Base-by-base conservation (phyloP, 2,329 filamentous ascomycete species). In the Phaeophleospora eucalypticola region DNA sequence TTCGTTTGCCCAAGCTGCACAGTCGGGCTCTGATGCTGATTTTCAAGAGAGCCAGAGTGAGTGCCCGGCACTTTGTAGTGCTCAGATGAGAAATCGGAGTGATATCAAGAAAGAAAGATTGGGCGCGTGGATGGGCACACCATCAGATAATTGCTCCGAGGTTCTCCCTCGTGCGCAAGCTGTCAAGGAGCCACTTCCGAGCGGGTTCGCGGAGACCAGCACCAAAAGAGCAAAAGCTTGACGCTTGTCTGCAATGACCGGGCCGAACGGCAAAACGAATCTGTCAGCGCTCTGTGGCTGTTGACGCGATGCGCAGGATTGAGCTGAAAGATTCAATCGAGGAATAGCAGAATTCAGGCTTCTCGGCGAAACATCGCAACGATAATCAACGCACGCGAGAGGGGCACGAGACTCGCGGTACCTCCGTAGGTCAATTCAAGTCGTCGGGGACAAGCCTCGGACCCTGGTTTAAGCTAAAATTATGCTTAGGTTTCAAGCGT, bases 401-500 rank as follows among this genome's bases (percentile, higher is more conserved):
- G 24, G 24, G 24, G 24, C 24, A 7, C 24, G 24, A 6, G 24
- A 12, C 12, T 6, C 24, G 24, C 6, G 24, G 24, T 12, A 29
- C n/a, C n/a, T n/a, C n/a, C n/a, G n/a, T n/a, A n/a, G n/a, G n/a
- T n/a, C n/a, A n/a, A n/a, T n/a, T n/a, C n/a, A n/a, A n/a, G n/a
- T n/a, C n/a, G n/a, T n/a, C n/a, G n/a, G n/a, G n/a, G n/a, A n/a
- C n/a, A 12, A 29, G 24, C 24, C 24, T 29, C 24, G 24, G 24
- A 12, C 6, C 24, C 12, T 29, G 6, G 24, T 6, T 29, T 29
- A 29, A 29, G 24, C 24, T 29, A 29, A 39, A 39, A 20, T 39
- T 39, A 39, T 39, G 37, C 37, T 39, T 39, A 39, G 37, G 19
- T 21, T 6, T 21, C 18, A 39, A 39, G 37, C 37, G 37, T 39